Evolutionary conservation across 208 protist species (phyloP), one percentile per base, ranked within the genome.

Genomic region (Leishmania guyanensis): DNA sequence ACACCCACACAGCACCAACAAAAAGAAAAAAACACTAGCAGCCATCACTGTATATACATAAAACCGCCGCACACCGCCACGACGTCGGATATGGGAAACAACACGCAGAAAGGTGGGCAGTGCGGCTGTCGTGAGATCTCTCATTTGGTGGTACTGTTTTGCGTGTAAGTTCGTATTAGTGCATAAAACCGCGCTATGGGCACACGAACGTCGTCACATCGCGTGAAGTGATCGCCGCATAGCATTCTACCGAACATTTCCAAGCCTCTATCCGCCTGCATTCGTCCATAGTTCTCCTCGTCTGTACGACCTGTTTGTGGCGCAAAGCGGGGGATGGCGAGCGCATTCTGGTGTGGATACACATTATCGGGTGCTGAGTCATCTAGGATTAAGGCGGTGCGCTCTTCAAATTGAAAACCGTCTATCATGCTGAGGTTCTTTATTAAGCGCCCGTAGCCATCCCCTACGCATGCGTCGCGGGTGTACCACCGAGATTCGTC

Each of bases 251-350:
- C 82, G 84, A 83, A 86, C 39, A 79, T 86, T 68, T 89, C 54
- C 50, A 93, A 66, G 29, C 71, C 75, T 48, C 86, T 78, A 43
- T 83, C 78, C 16, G 80, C 78, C 10, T 62, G 66, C 72, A 86
- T 82, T 17, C 90, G 83, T 17, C 66, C 73, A 51, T 87, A 77
- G 50, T 92, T 88, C 39, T 79, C 85, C 60, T 85, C 80, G 17
- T 81, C 66, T 20, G 75, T 82, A 10, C 76, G 80, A 26, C 86
- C 80, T 14, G 71, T 60, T 33, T 90, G 78, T 48, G 89, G 82
- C 26, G 88, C 87, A 83, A 94, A 96, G 48, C 84, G 86, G 54
- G 86, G 83, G 78, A 92, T 94, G 20, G 86, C 90, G 6, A 96
- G 51, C 0, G 89, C 93, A 48, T 97, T 97, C 29, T 78, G 68